A percentile compares a stretch with the other conserved stretches of the same genome.
Conservation (phyloP, 139 green algal species). For the Coelastrella sp. region DNA sequence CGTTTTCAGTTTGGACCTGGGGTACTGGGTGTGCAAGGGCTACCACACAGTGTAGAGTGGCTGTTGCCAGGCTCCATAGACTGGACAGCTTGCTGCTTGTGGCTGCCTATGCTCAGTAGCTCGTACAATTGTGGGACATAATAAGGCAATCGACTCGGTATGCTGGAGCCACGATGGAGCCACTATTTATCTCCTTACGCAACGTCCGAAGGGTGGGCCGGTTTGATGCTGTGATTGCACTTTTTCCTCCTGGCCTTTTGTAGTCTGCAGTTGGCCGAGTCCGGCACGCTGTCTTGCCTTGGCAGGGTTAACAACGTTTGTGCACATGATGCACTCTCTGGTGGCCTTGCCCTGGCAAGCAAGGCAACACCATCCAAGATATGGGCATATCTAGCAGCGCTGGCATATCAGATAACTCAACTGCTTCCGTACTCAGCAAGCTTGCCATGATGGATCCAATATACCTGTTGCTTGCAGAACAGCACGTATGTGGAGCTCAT, state of each 20-base stretch:
- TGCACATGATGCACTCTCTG: too few species aligned
- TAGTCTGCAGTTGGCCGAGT: too few species aligned
- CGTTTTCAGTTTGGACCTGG: background rate
- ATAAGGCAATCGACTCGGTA: constrained; percentile 40
- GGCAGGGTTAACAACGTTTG: too few species aligned
- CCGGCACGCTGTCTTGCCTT: too few species aligned
- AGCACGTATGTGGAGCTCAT: constrained; percentile 56
- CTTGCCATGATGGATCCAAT: background rate
- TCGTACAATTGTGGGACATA: constrained; percentile 59
- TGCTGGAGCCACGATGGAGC: constrained; percentile 62
- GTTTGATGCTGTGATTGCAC: too few species aligned
- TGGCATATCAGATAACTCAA: background rate
- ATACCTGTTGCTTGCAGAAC: constrained; percentile 16
- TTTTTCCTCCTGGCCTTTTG: too few species aligned
- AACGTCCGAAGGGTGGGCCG: too few species aligned
- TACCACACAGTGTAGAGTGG: too few species aligned
- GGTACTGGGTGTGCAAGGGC: too few species aligned
- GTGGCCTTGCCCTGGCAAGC: too few species aligned
- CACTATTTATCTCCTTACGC: too few species aligned
- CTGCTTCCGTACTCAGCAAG: background rate
- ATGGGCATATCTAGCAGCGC: background rate
- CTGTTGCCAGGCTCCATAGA: constrained; percentile 66
- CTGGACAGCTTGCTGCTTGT: constrained; percentile 61
- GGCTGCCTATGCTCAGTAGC: constrained; percentile 65
- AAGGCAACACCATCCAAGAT: background rate